Conservation (phyloP, 1,284 basidiomycete genomes). For the Malassezia slooffiae region DNA sequence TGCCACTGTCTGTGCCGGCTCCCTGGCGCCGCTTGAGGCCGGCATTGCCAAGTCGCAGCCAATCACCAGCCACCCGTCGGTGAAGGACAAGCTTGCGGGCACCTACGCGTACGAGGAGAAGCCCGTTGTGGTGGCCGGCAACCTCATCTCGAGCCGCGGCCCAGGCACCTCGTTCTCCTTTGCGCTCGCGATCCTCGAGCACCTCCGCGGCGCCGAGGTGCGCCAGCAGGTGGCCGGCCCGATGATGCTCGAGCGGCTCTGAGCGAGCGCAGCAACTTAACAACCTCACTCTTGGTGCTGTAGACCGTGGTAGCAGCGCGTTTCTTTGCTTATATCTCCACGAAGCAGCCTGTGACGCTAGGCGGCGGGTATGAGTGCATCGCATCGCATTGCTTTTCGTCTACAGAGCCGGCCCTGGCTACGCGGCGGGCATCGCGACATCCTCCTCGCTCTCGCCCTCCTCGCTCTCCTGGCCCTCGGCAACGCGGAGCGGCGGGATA, state of each 20-base stretch:
- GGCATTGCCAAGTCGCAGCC: slow-evolving; percentile 52
- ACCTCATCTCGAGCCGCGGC: slow-evolving; percentile 65
- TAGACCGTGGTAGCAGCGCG: neutral
- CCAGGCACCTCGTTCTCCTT: slow-evolving; percentile 72
- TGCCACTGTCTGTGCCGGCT: slow-evolving; percentile 43
- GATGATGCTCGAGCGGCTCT: slow-evolving; percentile 52
- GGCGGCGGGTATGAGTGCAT: too few species aligned
- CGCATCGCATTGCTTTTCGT: too few species aligned
- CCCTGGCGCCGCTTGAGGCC: slow-evolving; percentile 59
- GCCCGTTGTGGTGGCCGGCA: slow-evolving; percentile 50
- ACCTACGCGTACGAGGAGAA: neutral
- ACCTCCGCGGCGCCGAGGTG: slow-evolving; percentile 58
- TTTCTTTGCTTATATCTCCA: neutral
- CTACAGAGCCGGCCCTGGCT: too few species aligned
- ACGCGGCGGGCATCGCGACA: neutral
- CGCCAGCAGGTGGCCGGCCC: slow-evolving; percentile 59
- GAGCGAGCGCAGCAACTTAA: neutral
- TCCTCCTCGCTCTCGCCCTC: slow-evolving; percentile 23
- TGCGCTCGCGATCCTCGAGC: slow-evolving; percentile 61
- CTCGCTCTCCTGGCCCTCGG: slow-evolving; percentile 29
- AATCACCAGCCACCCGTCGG: slow-evolving; percentile 69
- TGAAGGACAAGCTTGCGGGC: slow-evolving; percentile 55
- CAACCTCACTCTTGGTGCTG: neutral
- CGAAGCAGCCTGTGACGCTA: too few species aligned
- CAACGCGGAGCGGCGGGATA: slow-evolving; percentile 28